phyloP scores from a whole-genome alignment of 768 basidiomycete species.

The Lactarius evosmus region DNA sequence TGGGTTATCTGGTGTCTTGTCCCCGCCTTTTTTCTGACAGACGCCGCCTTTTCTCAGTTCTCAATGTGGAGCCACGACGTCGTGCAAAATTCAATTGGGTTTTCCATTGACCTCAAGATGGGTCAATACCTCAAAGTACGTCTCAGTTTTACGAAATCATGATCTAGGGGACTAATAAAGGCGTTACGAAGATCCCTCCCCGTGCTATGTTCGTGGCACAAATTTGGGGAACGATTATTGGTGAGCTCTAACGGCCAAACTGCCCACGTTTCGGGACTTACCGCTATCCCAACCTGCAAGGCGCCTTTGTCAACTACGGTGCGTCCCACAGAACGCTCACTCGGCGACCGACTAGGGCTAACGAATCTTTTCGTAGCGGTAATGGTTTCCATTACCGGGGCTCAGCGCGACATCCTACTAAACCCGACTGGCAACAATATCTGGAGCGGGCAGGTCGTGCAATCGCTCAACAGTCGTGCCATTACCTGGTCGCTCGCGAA shows the following conservation, averaged over 20 bases:
- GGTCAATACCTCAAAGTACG: constrained; percentile 41
- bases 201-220: constrained; percentile 64
- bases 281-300: constrained; percentile 5
- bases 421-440: constrained; percentile 55
- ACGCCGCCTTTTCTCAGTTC: constrained; percentile 40
- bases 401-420: constrained; percentile 53
- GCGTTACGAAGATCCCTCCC: constrained; percentile 55
- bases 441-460: constrained; percentile 43
- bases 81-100: constrained; percentile 49
- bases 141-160: neutral
- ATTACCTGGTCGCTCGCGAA: constrained; percentile 65
- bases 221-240: constrained; percentile 62
- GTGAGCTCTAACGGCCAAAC: constrained; percentile 22
- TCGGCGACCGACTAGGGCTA: constrained; percentile 32
- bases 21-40: neutral
- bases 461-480: constrained; percentile 54
- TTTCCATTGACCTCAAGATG: constrained; percentile 59
- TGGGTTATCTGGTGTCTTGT: constrained; percentile 27
- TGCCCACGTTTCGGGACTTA: neutral
- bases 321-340: neutral
- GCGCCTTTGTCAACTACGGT: constrained; percentile 40
- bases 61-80: constrained; percentile 68
- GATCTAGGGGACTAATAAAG: neutral
- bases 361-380: constrained; percentile 40
- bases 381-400: constrained; percentile 52